These are phyloP conservation scores for Monosporozyma unispora DNA, from an alignment of 805 yeast genomes.

Conservation along the genomic window DNA sequence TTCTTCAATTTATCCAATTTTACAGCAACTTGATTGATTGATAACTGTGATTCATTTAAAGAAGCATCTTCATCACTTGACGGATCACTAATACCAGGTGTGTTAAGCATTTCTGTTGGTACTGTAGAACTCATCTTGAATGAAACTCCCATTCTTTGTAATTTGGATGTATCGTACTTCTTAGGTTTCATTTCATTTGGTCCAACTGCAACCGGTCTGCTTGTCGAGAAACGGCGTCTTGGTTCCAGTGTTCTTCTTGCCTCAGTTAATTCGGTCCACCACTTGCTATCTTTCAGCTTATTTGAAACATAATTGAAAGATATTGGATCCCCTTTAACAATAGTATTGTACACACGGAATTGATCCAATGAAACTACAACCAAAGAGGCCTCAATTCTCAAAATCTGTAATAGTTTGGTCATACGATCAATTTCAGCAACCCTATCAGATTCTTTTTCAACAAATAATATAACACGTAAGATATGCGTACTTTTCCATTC, in stretches of 20 bases:
- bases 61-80: slow-evolving; percentile 25
- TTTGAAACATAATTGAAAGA: slow-evolving; percentile 40
- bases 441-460: slow-evolving; percentile 64
- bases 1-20: slow-evolving; percentile 4
- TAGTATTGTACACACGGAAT: slow-evolving; percentile 57
- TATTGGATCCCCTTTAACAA: slow-evolving; percentile 57
- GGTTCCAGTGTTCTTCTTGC: slow-evolving; percentile 39
- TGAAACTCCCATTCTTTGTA: slow-evolving; percentile 72
- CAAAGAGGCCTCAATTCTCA: slow-evolving; percentile 79
- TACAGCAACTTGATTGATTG: slow-evolving; percentile 7
- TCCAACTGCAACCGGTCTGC: slow-evolving; percentile 23
- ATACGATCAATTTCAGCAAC: slow-evolving; percentile 61
- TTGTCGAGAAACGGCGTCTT: slow-evolving; percentile 24
- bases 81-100: slow-evolving; percentile 24
- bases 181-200: slow-evolving; percentile 10
- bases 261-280: slow-evolving; percentile 72
- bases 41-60: slow-evolving; percentile 8
- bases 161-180: slow-evolving; percentile 42
- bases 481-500: slow-evolving; percentile 76
- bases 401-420: slow-evolving; percentile 51
- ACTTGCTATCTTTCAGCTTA: slow-evolving; percentile 52
- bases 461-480: slow-evolving; percentile 81
- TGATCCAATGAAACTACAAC: slow-evolving; percentile 58
- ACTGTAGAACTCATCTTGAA: slow-evolving; percentile 64
- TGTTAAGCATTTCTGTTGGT: slow-evolving; percentile 28